Evolutionary conservation across 1,284 basidiomycete species (phyloP).

Genomic region (Trichosporon sp.): DNA sequence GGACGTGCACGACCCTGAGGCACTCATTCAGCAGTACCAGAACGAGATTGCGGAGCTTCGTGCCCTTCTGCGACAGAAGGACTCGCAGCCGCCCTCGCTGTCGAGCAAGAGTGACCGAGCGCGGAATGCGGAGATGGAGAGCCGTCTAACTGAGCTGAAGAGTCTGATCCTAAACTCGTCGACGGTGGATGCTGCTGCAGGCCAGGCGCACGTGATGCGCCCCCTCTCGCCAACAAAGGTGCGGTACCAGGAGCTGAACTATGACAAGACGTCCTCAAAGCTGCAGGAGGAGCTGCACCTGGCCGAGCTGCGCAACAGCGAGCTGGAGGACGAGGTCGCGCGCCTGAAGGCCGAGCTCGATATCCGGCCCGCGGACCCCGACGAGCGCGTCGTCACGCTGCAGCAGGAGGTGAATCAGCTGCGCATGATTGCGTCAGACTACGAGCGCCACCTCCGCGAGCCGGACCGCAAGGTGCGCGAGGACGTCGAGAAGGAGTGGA

Average conservation of each 20-base stretch:
- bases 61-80: slow-evolving; percentile 43
- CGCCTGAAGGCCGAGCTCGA: slow-evolving; percentile 50
- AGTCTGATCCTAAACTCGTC: slow-evolving; percentile 80
- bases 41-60: slow-evolving; percentile 79
- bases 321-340: slow-evolving; percentile 69
- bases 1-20: slow-evolving; percentile 86
- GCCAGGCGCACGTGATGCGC: slow-evolving; percentile 48
- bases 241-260: slow-evolving; percentile 53
- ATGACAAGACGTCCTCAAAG: slow-evolving; percentile 71
- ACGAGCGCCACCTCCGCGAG: slow-evolving; percentile 56
- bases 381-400: slow-evolving; percentile 40
- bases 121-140: slow-evolving; percentile 66
- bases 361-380: slow-evolving; percentile 36
- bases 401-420: slow-evolving; percentile 41
- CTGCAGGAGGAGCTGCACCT: slow-evolving; percentile 78
- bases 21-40: slow-evolving; percentile 76
- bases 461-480: slow-evolving; percentile 66
- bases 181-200: slow-evolving; percentile 50
- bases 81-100: slow-evolving; percentile 56
- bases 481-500: slow-evolving; percentile 75
- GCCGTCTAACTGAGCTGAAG: slow-evolving; percentile 73
- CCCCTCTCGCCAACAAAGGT: slow-evolving; percentile 73
- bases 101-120: slow-evolving; percentile 45
- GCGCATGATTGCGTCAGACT: slow-evolving; percentile 44
- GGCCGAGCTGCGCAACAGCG: slow-evolving; percentile 65